Evolutionary conservation across 2,329 filamentous ascomycete species (phyloP).

Genomic region (Lizonia empirigonia): DNA sequence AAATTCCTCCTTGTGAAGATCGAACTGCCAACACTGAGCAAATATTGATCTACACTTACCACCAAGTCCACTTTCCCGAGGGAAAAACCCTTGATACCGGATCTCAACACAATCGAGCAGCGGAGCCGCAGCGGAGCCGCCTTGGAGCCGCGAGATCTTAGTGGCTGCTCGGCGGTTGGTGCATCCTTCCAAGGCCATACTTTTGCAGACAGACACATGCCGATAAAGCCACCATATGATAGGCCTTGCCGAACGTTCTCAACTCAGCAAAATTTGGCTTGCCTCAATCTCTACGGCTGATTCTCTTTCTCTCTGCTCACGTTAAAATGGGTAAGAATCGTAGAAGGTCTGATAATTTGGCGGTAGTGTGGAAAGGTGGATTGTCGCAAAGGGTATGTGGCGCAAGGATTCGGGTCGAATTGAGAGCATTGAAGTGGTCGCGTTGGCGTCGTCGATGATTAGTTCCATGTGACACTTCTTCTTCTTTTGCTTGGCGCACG

Average conservation of each 20-base stretch:
- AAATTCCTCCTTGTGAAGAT: no score
- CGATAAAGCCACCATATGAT: no score
- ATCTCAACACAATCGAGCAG: no score
- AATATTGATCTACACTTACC: no score
- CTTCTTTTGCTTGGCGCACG: slow-evolving; percentile 27
- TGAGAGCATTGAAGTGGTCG: background rate
- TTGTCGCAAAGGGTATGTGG: slow-evolving; percentile 3
- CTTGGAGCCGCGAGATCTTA: background rate
- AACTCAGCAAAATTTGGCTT: no score
- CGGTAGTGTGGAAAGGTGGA: background rate
- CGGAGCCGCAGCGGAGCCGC: background rate
- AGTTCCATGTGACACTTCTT: background rate
- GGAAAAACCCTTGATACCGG: no score
- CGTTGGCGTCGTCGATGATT: background rate
- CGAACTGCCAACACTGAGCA: no score
- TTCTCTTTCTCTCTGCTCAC: no score
- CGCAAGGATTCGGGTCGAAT: background rate
- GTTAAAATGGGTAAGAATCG: background rate
- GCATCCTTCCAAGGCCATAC: background rate
- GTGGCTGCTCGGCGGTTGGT: background rate
- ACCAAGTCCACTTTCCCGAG: no score
- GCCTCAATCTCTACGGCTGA: no score
- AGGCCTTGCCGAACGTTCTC: no score
- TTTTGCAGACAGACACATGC: no score
- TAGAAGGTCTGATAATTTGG: background rate